These are phyloP conservation scores for Petunia hybrid DNA, from an alignment of 305 asterid species.

Conservation along the genomic window DNA sequence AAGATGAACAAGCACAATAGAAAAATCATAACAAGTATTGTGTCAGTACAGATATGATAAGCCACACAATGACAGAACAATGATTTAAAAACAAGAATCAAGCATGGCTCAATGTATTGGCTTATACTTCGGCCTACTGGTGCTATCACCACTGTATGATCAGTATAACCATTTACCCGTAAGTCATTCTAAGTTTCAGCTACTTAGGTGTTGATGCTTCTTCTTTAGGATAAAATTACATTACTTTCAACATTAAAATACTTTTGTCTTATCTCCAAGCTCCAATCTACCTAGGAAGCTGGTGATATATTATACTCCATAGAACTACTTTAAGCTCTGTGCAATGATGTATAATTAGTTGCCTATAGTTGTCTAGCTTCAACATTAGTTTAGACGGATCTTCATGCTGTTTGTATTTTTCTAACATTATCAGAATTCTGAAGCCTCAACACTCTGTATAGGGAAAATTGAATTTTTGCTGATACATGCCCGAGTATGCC, in stretches of 20 bases:
- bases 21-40: not conserved
- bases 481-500: not conserved
- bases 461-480: not conserved
- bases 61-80: not conserved
- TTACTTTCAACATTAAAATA: not conserved
- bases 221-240: not conserved
- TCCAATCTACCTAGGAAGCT: not conserved
- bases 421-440: not conserved
- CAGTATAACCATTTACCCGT: not conserved
- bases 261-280: not conserved
- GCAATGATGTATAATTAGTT: not conserved
- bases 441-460: not conserved
- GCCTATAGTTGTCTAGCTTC: not conserved
- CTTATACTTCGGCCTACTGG: not conserved
- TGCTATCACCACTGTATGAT: not conserved
- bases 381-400: conserved; percentile 5
- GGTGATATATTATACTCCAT: not conserved
- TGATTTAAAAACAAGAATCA: not conserved
- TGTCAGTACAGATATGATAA: not conserved
- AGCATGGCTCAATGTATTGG: not conserved
- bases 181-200: not conserved
- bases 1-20: conserved; percentile 19
- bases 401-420: not conserved
- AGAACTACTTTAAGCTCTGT: not conserved
- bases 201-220: not conserved